Evolutionary conservation across 2,329 filamentous ascomycete species (phyloP).

Genomic region (Xylaria sp.): DNA sequence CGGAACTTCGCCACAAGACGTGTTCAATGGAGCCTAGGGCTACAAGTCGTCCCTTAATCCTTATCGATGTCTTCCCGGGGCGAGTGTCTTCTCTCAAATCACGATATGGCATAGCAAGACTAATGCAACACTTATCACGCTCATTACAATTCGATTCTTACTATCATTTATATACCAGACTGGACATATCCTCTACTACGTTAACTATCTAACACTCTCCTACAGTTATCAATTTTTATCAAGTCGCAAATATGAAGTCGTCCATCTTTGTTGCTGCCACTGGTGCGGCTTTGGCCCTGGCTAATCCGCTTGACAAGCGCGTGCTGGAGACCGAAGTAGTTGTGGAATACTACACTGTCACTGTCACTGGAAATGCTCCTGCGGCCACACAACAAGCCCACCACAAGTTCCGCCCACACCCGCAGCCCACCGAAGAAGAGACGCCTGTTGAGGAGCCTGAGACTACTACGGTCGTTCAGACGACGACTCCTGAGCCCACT

Average conservation of each 20-base stretch:
- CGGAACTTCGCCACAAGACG: background rate
- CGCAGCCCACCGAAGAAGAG: constrained; percentile 25
- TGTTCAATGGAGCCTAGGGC: constrained; percentile 1
- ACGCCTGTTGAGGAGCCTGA: constrained; percentile 13
- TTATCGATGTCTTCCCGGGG: background rate
- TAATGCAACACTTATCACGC: constrained; percentile 17
- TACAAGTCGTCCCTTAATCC: constrained; percentile 11
- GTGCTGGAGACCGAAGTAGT: constrained; percentile 43
- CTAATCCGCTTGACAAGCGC: constrained; percentile 43
- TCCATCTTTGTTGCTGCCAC: constrained; percentile 45
- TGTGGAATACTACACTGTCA: constrained; percentile 42
- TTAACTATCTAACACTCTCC: constrained; percentile 15
- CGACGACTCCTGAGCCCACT: background rate
- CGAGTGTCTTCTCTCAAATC: background rate
- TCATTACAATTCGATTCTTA: constrained; percentile 25
- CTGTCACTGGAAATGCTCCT: constrained; percentile 42
- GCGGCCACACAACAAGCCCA: constrained; percentile 27
- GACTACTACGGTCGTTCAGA: background rate
- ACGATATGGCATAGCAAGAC: background rate
- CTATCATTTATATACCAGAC: constrained; percentile 5
- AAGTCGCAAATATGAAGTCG: constrained; percentile 47
- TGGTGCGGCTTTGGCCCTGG: constrained; percentile 43
- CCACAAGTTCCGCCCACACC: constrained; percentile 10
- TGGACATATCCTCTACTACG: background rate
- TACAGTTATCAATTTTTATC: constrained; percentile 21